Conservation (phyloP, 306 rosid genomes). For the Vicia villosa region DNA sequence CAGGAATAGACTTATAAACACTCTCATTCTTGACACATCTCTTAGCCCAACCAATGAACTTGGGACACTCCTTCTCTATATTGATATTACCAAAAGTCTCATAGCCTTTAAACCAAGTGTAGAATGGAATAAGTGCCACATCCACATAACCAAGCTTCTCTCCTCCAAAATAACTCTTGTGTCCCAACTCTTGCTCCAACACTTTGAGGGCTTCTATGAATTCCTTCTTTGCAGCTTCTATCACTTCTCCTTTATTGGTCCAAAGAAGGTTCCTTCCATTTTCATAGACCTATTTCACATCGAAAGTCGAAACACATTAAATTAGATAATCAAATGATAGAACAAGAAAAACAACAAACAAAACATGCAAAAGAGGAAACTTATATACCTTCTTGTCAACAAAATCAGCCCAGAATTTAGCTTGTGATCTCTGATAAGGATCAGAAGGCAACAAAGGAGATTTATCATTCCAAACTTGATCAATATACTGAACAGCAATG, state of each 20-base stretch:
- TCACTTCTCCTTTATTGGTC: constrained; percentile 47
- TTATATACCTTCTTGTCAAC: background rate
- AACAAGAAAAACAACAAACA: too few species aligned
- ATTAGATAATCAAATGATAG: too few species aligned
- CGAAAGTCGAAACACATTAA: background rate
- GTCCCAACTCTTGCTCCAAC: constrained; percentile 39
- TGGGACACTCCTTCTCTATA: constrained; percentile 51
- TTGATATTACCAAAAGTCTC: constrained; percentile 33
- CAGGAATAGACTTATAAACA: constrained; percentile 48
- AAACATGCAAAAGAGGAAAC: too few species aligned
- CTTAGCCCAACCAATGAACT: constrained; percentile 48
- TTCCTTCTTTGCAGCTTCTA: constrained; percentile 41
- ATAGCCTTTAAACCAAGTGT: constrained; percentile 39
- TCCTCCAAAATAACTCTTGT: constrained; percentile 47
- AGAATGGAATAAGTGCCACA: constrained; percentile 42
- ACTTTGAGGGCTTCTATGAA: constrained; percentile 35
- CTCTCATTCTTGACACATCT: constrained; percentile 46
- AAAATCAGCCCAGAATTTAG: background rate
- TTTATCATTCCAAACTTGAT: background rate
- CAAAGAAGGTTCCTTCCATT: constrained; percentile 24
- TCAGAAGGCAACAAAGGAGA: constrained; percentile 1
- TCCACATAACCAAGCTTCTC: constrained; percentile 48
- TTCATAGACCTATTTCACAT: constrained; percentile 29
- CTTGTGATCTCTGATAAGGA: background rate
- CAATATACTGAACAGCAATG: background rate